Conservation (phyloP, 1,284 basidiomycete species). For the Cyathus pygmaeus region DNA sequence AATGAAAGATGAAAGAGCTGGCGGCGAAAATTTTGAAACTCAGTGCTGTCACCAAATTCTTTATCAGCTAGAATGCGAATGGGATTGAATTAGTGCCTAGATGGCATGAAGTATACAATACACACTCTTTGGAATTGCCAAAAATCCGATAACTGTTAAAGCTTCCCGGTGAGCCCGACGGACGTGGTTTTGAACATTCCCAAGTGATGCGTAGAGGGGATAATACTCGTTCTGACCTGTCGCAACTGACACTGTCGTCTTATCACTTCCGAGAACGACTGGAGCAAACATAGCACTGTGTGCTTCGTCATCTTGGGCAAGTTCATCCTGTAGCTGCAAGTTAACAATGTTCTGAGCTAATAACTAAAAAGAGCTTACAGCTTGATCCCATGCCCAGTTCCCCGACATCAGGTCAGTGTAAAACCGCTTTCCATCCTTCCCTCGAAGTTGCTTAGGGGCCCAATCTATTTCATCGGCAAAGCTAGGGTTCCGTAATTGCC, state of each 20-base stretch:
- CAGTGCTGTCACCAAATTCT: constrained; percentile 11
- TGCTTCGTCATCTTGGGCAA: constrained; percentile 25
- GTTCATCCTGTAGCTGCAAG: constrained; percentile 21
- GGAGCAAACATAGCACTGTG: constrained; percentile 40
- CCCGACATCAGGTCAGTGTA: constrained; percentile 47
- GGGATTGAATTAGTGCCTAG: too few species aligned
- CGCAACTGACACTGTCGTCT: constrained; percentile 42
- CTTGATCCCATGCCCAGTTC: constrained; percentile 46
- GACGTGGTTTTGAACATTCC: constrained; percentile 28
- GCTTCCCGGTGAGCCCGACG: constrained; percentile 1
- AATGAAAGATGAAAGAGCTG: constrained; percentile 42
- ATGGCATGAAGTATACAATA: neutral
- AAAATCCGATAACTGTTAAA: neutral
- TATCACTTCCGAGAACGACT: constrained; percentile 43
- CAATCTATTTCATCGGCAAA: constrained; percentile 35
- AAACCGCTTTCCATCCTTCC: constrained; percentile 11
- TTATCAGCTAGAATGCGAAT: constrained; percentile 1
- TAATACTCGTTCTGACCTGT: constrained; percentile 45
- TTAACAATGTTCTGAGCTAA: neutral
- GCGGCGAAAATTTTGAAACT: constrained; percentile 33
- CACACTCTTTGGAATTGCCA: constrained; percentile 16
- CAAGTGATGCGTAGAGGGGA: constrained; percentile 37
- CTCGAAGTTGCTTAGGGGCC: constrained; percentile 26
- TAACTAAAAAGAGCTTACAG: constrained; percentile 23
- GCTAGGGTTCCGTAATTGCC: constrained; percentile 33